Base-by-base conservation (phyloP, 352 stramenopile genomes). In the Pythium vanterpoolii region DNA sequence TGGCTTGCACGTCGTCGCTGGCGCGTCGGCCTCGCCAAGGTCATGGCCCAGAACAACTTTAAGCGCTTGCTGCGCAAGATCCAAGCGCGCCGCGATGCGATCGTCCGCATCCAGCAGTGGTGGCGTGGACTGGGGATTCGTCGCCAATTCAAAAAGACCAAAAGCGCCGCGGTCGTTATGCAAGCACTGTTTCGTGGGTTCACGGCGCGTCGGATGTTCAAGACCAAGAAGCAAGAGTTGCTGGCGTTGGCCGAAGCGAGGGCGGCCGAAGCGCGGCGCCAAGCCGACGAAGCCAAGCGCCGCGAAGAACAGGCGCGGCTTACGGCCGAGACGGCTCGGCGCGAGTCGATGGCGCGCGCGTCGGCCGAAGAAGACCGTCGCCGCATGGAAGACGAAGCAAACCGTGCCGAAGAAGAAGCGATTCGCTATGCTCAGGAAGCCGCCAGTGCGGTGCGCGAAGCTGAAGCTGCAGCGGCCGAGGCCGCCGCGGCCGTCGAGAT, bases 211-310 rank as follows among this genome's bases (percentile, higher is more conserved):
- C 72, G 72, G 11, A 26, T 77, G 19, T 93, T 89, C 70, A 95
- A 95, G 69, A 77, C 68, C 8, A 92, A 92, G 73, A 95, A 95
- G 66, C 77, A 89, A 39, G 83, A 93, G 66, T 76, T 95, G 79
- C 76, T 95, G 60, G 83, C 75, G 28, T 56, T 87, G n/a, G 83
- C 78, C 44, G 83, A 77, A 33, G 86, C 81, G 14, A 81, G 86
- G 60, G 86, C 86, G 21, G 79, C 74, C 36, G 86, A 95, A 64
- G 72, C 76, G 2, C 73, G 80, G 46, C 83, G 81, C 31, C 81
- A 92, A 48, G 86, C 86, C 18, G 79, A 92, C 49, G 83, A 95
- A 54, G 83, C 86, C n/a, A 93, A 91, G 62, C 81, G 83, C 46
- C 66, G 72, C 49, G 81, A 95, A 73, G 86, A 95, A 64, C 76